These are phyloP conservation scores for Globisporangium okanoganense DNA, from an alignment of 352 stramenopile genomes.

Conservation along the genomic window DNA sequence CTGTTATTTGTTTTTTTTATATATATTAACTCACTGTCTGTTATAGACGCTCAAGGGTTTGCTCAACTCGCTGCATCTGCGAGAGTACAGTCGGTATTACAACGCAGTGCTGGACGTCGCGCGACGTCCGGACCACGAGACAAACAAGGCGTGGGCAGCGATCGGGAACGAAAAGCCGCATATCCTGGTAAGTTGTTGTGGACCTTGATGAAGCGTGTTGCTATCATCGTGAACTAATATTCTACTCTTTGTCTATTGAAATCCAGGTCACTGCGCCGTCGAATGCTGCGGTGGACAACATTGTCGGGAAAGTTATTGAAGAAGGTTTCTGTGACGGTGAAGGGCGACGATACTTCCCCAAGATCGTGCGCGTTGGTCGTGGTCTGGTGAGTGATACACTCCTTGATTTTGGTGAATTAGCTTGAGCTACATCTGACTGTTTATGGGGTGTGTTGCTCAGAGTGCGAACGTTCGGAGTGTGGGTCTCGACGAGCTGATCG, in stretches of 20 bases:
- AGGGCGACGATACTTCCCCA: slow-evolving; percentile 92
- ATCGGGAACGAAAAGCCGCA: slow-evolving; percentile 91
- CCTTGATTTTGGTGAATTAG: background rate
- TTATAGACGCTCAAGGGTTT: slow-evolving; percentile 79
- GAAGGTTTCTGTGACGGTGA: slow-evolving; percentile 94
- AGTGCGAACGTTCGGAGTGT: slow-evolving; percentile 76
- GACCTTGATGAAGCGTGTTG: background rate
- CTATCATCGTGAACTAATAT: background rate
- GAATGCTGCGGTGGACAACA: slow-evolving; percentile 96
- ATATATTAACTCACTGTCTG: no score
- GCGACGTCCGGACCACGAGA: slow-evolving; percentile 72
- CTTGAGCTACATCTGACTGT: background rate
- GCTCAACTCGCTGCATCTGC: slow-evolving; percentile 90
- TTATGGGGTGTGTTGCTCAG: slow-evolving; percentile 21
- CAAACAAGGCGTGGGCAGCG: slow-evolving; percentile 70
- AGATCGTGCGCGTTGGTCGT: slow-evolving; percentile 92
- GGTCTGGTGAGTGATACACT: slow-evolving; percentile 47
- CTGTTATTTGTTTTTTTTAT: no score
- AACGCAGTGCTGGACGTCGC: slow-evolving; percentile 85
- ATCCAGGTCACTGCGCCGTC: slow-evolving; percentile 86
- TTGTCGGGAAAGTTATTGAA: slow-evolving; percentile 95
- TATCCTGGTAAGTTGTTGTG: slow-evolving; percentile 62
- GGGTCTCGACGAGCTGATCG: slow-evolving; percentile 79
- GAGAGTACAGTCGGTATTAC: slow-evolving; percentile 92
- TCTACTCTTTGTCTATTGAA: background rate